Evolutionary conservation across 2,329 filamentous ascomycete species (phyloP).

Genomic region (Elsinoe fawcettii): DNA sequence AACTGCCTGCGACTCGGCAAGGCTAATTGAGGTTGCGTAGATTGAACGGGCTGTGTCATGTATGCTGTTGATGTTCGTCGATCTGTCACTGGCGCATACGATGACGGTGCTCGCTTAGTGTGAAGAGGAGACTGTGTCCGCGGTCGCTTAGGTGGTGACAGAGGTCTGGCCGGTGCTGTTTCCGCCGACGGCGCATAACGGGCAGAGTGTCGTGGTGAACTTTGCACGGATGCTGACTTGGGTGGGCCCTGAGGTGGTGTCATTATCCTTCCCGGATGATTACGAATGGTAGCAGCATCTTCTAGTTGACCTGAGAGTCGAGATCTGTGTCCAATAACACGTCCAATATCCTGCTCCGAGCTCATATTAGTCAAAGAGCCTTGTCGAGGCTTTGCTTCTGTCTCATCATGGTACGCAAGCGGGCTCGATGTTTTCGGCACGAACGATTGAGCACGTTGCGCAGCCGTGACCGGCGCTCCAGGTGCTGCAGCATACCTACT

Average conservation of each 20-base stretch:
- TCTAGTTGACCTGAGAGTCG: background rate
- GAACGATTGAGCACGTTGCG: conserved; percentile 41
- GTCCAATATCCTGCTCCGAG: conserved; percentile 3
- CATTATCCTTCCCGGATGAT: background rate
- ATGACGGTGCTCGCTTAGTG: conserved; percentile 42
- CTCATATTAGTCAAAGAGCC: background rate
- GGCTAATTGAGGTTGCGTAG: conserved; percentile 29
- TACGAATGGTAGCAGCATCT: background rate
- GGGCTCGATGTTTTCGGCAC: conserved; percentile 59
- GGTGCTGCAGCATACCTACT: conserved; percentile 34
- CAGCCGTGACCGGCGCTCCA: conserved; percentile 29
- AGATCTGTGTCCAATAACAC: background rate
- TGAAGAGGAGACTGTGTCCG: conserved; percentile 54
- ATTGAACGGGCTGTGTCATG: conserved; percentile 29
- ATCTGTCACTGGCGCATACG: conserved; percentile 37
- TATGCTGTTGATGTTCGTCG: conserved; percentile 45
- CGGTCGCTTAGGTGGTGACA: conserved; percentile 41
- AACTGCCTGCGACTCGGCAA: conserved; percentile 35
- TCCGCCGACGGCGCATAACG: conserved; percentile 5
- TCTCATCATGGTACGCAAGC: conserved; percentile 44
- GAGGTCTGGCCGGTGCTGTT: background rate
- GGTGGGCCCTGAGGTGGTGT: conserved; percentile 12
- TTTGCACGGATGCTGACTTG: conserved; percentile 10
- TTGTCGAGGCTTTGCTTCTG: conserved; percentile 22
- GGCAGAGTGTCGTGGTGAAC: background rate